Percentiles rank a stretch among this genome's conserved stretches.
Conservation (phyloP, 129 eudicot genomes). For the Oenanthe sinensis region DNA sequence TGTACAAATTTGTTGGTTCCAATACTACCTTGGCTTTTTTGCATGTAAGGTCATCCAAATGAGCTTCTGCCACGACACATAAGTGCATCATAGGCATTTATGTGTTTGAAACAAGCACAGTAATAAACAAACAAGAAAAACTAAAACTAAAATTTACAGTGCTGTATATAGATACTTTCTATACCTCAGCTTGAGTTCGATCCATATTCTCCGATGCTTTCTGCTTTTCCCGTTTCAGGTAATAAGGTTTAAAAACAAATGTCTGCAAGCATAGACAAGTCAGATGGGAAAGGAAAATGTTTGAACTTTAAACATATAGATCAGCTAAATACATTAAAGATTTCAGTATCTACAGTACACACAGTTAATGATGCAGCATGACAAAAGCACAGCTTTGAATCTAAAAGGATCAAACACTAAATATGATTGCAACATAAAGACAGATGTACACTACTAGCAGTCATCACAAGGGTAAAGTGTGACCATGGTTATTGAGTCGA, state of each 20-base stretch:
- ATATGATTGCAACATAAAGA: not conserved
- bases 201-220: slow-evolving; percentile 65
- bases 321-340: not conserved
- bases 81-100: not conserved
- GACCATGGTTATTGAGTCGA: too few relatives aligned
- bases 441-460: not conserved
- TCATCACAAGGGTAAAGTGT: not conserved
- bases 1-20: not conserved
- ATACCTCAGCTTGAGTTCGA: slow-evolving; percentile 73
- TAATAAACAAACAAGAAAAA: not conserved
- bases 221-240: slow-evolving; percentile 68
- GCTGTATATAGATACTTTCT: not conserved
- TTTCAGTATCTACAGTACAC: not conserved
- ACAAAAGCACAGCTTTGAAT: not conserved
- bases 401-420: slow-evolving; percentile 3
- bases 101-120: not conserved
- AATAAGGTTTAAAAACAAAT: slow-evolving; percentile 65
- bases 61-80: not conserved
- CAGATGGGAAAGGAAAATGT: not conserved
- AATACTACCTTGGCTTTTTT: not conserved
- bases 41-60: not conserved
- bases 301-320: not conserved
- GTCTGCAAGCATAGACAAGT: slow-evolving; percentile 38
- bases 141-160: not conserved
- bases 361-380: not conserved